Conservation (phyloP, 176 grass and related monocot species). For the Musa schizocarpa region DNA sequence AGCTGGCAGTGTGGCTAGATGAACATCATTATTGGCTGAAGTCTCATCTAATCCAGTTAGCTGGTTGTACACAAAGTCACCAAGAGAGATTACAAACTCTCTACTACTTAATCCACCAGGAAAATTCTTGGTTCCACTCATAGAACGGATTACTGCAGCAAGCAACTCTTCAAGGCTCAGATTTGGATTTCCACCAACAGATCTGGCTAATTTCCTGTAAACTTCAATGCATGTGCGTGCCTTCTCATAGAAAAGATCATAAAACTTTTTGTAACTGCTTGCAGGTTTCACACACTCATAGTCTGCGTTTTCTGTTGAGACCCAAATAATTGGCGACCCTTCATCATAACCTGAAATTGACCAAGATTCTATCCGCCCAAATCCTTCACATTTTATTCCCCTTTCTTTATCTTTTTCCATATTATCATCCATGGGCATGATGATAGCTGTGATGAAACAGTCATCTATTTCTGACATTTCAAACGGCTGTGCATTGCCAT, state of each 20-base stretch:
- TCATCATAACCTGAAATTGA: conserved; percentile 98
- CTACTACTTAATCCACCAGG: conserved; percentile 56
- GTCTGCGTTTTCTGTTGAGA: conserved; percentile 87
- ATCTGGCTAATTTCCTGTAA: conserved; percentile 77
- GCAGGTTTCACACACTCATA: conserved; percentile 98
- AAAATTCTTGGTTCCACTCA: conserved; percentile 49
- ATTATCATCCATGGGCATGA: conserved; percentile 92
- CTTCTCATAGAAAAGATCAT: conserved; percentile 82
- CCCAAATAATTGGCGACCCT: conserved; percentile 74
- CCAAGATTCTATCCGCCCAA: conserved; percentile 94
- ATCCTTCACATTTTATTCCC: conserved; percentile 91
- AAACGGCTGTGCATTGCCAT: conserved; percentile 84
- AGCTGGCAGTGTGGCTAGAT: conserved; percentile 50
- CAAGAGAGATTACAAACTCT: conserved; percentile 81
- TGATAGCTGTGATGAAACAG: conserved; percentile 78
- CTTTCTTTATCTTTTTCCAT: conserved; percentile 69
- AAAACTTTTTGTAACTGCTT: conserved; percentile 73
- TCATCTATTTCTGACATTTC: conserved; percentile 97
- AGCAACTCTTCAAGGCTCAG: conserved; percentile 74
- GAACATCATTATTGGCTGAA: conserved; percentile 44
- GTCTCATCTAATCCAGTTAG: conserved; percentile 73
- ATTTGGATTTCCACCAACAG: conserved; percentile 69
- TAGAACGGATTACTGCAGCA: conserved; percentile 83
- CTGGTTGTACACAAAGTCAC: conserved; percentile 86
- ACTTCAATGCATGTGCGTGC: conserved; percentile 87